phyloP scores from a whole-genome alignment of 2,329 filamentous ascomycete genomes.

The Botrytis squamosa region DNA sequence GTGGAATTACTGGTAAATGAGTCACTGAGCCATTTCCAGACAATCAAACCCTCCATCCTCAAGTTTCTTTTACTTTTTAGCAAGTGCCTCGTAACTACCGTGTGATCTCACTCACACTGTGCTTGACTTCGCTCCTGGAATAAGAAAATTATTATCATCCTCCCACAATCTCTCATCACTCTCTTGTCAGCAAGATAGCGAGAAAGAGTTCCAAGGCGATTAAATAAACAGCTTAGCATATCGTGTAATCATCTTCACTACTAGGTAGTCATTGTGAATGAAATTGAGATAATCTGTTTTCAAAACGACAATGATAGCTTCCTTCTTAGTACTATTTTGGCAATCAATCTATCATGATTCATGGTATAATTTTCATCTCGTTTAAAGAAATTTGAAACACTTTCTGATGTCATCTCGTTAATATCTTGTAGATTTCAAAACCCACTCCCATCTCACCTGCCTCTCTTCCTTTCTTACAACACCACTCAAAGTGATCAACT shows the following conservation, averaged over 20 bases:
- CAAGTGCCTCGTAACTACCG: background rate
- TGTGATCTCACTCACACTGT: accelerated
- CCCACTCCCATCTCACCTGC: background rate
- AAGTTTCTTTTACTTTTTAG: background rate
- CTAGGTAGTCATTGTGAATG: too few species aligned
- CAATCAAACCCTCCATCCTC: background rate
- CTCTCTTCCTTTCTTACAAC: background rate
- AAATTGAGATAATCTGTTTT: background rate
- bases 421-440: background rate
- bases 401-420: background rate
- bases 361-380: background rate
- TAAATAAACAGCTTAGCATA: background rate
- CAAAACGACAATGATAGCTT: background rate
- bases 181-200: background rate
- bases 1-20: background rate
- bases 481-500: background rate
- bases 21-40: background rate
- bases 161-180: background rate
- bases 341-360: accelerated
- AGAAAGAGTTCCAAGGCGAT: background rate
- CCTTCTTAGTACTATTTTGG: background rate
- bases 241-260: background rate
- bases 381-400: background rate
- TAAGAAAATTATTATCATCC: background rate
- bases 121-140: background rate